Conservation (phyloP, 2,329 filamentous ascomycete genomes). For the Neonectria sp. region DNA sequence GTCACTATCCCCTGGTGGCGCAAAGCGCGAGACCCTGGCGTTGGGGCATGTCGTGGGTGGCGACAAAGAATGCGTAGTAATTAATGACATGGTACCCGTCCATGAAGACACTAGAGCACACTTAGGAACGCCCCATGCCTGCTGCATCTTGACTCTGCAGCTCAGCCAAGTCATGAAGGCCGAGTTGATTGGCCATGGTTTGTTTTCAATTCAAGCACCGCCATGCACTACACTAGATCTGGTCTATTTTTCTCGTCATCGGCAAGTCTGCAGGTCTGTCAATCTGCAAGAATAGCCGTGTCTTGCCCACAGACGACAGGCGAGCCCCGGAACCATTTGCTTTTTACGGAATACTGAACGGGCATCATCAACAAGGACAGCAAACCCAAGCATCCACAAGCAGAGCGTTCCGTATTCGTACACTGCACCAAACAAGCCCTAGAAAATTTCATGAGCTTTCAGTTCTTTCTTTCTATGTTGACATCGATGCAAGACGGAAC, state of each 20-base stretch:
- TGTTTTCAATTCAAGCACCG: neutral
- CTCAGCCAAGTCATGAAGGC: neutral
- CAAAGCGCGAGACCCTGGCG: slow-evolving; percentile 28
- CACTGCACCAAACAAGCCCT: neutral
- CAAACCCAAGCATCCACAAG: neutral
- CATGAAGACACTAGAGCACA: neutral
- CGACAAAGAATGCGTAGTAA: slow-evolving; percentile 9
- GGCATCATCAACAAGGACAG: slow-evolving; percentile 8
- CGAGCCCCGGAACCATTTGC: slow-evolving; percentile 6
- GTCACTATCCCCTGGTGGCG: slow-evolving; percentile 24
- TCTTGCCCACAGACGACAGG: neutral
- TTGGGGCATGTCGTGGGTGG: slow-evolving; percentile 29
- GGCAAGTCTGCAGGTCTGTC: neutral
- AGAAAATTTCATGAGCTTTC: neutral
- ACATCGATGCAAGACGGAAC: no score
- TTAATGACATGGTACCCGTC: neutral
- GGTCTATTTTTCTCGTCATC: neutral
- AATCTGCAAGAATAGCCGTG: slow-evolving; percentile 14
- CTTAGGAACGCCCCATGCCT: neutral
- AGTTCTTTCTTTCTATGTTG: neutral
- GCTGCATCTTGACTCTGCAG: neutral
- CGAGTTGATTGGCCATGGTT: neutral
- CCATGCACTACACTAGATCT: slow-evolving; percentile 19
- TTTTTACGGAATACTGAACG: neutral
- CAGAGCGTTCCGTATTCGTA: neutral